Percentiles rank a stretch among this genome's conserved stretches.
Conservation (phyloP, 129 eudicot genomes). For the Calendula officinalis region DNA sequence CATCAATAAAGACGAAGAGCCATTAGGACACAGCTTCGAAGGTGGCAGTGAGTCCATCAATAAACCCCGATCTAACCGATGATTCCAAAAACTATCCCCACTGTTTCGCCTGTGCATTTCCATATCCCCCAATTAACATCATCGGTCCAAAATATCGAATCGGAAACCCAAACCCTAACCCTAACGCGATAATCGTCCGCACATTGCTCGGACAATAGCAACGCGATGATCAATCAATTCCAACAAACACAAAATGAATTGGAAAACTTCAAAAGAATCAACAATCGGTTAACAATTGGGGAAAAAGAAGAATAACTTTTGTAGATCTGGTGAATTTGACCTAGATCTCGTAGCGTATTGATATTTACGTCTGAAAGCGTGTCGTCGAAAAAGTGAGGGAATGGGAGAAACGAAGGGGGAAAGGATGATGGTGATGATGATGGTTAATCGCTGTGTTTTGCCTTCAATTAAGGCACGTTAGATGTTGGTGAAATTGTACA, state of each 20-base stretch:
- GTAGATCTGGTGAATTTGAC: slow-evolving; percentile 1
- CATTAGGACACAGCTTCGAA: slow-evolving; percentile 26
- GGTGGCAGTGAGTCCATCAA: slow-evolving; percentile 30
- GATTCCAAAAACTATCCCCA: slow-evolving; percentile 27
- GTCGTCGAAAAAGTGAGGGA: slow-evolving; percentile 27
- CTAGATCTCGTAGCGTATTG: slow-evolving; percentile 18
- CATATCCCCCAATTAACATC: slow-evolving; percentile 30
- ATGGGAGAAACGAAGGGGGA: neutral
- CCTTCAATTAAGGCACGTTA: slow-evolving; percentile 33
- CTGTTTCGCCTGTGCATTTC: slow-evolving; percentile 30
- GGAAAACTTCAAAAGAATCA: neutral
- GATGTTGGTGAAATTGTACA: slow-evolving; percentile 17
- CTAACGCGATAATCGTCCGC: slow-evolving; percentile 13
- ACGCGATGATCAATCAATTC: slow-evolving; percentile 15
- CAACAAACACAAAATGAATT: neutral
- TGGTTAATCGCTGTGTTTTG: slow-evolving; percentile 1
- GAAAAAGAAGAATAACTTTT: neutral
- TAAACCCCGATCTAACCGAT: slow-evolving; percentile 27
- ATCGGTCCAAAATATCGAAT: slow-evolving; percentile 16
- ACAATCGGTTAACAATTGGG: neutral
- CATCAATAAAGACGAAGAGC: slow-evolving; percentile 26
- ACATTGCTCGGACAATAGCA: slow-evolving; percentile 16
- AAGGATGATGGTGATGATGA: slow-evolving; percentile 11
- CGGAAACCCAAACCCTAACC: slow-evolving; percentile 10
- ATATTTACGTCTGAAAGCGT: slow-evolving; percentile 17